Base-by-base conservation (phyloP, 176 grass and related monocot genomes). In the Raddia guianensis region DNA sequence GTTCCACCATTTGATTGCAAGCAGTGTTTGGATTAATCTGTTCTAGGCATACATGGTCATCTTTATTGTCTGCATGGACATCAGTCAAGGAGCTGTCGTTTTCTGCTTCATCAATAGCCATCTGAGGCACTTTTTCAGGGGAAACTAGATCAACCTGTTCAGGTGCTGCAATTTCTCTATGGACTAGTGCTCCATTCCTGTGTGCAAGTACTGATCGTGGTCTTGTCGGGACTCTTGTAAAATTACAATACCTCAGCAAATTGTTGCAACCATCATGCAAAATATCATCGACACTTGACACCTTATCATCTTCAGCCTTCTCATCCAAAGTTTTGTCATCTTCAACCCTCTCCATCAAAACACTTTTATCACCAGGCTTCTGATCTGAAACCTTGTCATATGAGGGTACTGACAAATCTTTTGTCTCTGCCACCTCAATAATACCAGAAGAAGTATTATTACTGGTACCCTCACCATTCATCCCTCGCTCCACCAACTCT, bases 141-240 rank as follows among this genome's bases (percentile, higher is more conserved):
- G 55, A 33, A 91, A 88, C 76, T n/a, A 64, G 76, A 84, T 78
- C 73, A 65, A 67, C 73, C 48, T 80, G 83, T 68, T 68, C 60
- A 15, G 69, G 19, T 4, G 88, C 84, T 62, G 49, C 59, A 80
- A 35, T 50, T 63, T 70, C 77, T 68, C 69, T 81, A 73, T 62
- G 58, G 63, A 53, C 46, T 52, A 21, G 53, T 66, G 75, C 15
- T 64, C 59, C 37, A 77, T 86, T 89, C 82, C 64, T 96, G 54
- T 91, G 84, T 61, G 78, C 34, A 75, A 89, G 19, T 71, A 90
- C 9, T 74, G 92, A 90, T 57, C 90, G 75, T 11, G 82, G 88
- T 78, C 83, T 93, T 33, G 82, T 99, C 13, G 91, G 87, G 32
- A 90, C 81, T 76, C 75, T 93, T 55, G 85, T 73, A 88, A 91